Conservation (phyloP, 352 stramenopile genomes). For the Globisporangium megalacanthum region DNA sequence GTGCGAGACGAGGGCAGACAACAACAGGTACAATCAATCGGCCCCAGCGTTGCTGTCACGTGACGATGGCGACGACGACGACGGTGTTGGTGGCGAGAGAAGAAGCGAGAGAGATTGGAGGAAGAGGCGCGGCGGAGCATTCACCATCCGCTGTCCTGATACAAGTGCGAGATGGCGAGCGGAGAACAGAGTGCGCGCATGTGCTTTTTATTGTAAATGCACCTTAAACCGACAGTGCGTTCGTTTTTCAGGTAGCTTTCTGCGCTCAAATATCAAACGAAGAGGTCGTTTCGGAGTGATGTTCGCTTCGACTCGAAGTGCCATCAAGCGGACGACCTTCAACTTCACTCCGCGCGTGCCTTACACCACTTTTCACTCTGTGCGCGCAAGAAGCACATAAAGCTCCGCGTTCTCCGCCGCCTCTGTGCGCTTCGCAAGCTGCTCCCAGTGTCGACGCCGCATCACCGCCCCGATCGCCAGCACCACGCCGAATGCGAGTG, state of each 20-base stretch:
- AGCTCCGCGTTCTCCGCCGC: background rate
- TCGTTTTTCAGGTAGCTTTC: constrained; percentile 7
- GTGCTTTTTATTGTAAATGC: constrained; percentile 38
- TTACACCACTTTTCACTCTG: too few relatives aligned
- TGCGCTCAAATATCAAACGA: constrained; percentile 27
- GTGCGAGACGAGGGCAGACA: too few relatives aligned
- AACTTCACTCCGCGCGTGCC: too few relatives aligned
- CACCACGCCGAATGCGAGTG: background rate
- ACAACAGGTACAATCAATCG: too few relatives aligned
- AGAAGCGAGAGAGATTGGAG: constrained; percentile 4
- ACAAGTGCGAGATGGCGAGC: constrained; percentile 25
- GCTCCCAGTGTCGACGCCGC: background rate
- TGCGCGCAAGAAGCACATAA: background rate
- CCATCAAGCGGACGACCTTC: background rate
- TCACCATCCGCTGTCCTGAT: constrained; percentile 12
- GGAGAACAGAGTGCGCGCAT: constrained; percentile 4
- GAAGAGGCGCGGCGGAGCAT: constrained; percentile 4
- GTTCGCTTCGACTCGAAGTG: background rate
- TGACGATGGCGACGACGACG: background rate
- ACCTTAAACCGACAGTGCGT: constrained; percentile 2
- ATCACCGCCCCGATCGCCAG: background rate
- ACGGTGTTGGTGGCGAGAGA: background rate
- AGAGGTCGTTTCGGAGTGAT: background rate
- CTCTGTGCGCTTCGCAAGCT: background rate
- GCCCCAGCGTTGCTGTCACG: background rate